phyloP scores from a whole-genome alignment of 441 rosid species.

The Populus tomentosa region DNA sequence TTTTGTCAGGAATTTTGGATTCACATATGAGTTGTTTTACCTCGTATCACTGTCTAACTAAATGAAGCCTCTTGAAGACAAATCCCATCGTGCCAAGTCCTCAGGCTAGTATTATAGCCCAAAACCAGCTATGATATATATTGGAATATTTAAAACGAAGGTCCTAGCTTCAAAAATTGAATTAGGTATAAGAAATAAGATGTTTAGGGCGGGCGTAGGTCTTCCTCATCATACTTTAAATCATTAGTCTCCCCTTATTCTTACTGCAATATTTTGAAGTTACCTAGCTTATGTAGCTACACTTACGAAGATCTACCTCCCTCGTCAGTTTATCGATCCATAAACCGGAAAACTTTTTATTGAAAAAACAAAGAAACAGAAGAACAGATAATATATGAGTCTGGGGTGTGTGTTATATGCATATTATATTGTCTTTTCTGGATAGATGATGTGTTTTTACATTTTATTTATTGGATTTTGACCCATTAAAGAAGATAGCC shows the following conservation, averaged over 20 bases:
- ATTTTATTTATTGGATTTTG: conserved; percentile 8
- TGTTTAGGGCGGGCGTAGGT: background rate
- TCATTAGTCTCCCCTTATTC: background rate
- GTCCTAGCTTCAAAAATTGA: background rate
- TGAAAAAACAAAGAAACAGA: background rate
- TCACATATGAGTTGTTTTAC: conserved; percentile 2
- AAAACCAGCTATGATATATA: background rate
- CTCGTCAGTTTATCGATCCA: background rate
- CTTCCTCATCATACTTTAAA: background rate
- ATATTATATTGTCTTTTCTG: background rate
- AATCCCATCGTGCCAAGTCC: background rate
- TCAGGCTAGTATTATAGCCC: background rate
- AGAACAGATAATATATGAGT: background rate
- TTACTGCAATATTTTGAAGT: background rate
- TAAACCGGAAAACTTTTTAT: background rate
- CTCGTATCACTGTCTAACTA: conserved; percentile 11
- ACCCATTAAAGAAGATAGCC: conserved; percentile 29
- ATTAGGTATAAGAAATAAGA: background rate
- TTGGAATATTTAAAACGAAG: background rate
- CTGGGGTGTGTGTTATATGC: too few species aligned
- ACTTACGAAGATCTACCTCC: background rate
- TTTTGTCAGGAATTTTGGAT: conserved; percentile 16
- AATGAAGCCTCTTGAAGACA: background rate
- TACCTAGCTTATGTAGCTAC: background rate
- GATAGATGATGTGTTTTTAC: background rate